phyloP scores from a whole-genome alignment of 352 stramenopile species.

The Phytophthora nicotianae region DNA sequence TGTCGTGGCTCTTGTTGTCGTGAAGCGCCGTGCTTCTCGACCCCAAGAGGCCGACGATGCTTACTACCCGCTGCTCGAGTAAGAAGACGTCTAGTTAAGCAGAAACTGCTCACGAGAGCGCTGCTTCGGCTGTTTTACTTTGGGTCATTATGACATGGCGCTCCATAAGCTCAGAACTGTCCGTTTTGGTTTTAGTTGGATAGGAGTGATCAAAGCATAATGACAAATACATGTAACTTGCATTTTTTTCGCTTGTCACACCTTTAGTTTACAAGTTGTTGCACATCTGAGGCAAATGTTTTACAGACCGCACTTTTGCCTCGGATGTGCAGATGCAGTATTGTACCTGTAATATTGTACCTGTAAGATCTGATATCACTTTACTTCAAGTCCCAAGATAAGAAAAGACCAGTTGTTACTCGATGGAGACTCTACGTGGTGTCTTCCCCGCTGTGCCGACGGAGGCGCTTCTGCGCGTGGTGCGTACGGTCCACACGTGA shows the following conservation, averaged over 20 bases:
- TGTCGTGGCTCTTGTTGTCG: slow-evolving; percentile 58
- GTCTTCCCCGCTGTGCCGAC: slow-evolving; percentile 51
- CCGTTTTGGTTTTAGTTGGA: not conserved
- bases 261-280: no score
- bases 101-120: not conserved
- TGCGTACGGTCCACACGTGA: slow-evolving; percentile 15
- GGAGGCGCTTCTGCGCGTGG: slow-evolving; percentile 39
- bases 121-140: not conserved
- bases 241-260: not conserved
- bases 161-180: slow-evolving; percentile 10
- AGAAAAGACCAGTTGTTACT: not conserved
- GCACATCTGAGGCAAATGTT: no score
- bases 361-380: not conserved
- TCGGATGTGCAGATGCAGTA: no score
- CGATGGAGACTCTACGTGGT: slow-evolving; percentile 50
- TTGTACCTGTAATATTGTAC: not conserved
- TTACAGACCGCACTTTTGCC: no score
- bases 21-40: slow-evolving; percentile 29
- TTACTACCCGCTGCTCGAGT: slow-evolving; percentile 66
- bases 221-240: slow-evolving; percentile 5
- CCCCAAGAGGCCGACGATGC: slow-evolving; percentile 36
- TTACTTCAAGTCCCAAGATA: slow-evolving; percentile 4
- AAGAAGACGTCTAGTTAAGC: slow-evolving; percentile 6
- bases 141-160: slow-evolving; percentile 1
- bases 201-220: not conserved